Evolutionary conservation across 139 green algal genomes (phyloP).

Genomic region (Chloropicon primus): DNA sequence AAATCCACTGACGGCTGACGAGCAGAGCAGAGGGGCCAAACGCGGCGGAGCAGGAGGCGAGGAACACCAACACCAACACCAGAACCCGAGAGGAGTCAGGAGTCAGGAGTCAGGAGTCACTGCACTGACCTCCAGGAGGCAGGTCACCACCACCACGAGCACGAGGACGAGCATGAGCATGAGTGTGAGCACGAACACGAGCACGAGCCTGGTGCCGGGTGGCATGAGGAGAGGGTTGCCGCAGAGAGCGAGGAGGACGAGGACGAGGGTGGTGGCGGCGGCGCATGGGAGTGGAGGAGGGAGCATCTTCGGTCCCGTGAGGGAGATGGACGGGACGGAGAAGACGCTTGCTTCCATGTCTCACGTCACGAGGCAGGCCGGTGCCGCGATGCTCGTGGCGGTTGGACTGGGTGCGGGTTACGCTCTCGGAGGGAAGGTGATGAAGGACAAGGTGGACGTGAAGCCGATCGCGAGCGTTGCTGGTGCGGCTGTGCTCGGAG

Average conservation of each 20-base stretch:
- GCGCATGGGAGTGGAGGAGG: neutral
- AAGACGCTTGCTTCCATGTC: neutral
- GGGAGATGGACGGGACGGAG: neutral
- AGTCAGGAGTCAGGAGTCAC: too few relatives aligned
- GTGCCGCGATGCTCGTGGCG: neutral
- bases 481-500: neutral
- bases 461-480: neutral
- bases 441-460: neutral
- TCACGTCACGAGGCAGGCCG: neutral
- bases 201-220: too few relatives aligned
- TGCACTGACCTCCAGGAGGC: too few relatives aligned
- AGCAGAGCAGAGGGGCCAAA: too few relatives aligned
- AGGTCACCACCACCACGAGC: too few relatives aligned
- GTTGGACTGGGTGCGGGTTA: neutral
- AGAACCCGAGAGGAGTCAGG: too few relatives aligned
- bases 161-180: too few relatives aligned
- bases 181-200: too few relatives aligned
- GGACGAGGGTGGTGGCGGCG: neutral
- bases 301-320: neutral
- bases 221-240: too few relatives aligned
- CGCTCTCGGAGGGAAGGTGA: neutral
- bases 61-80: too few relatives aligned
- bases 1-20: too few relatives aligned
- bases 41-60: too few relatives aligned
- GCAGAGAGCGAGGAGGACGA: neutral